These are phyloP conservation scores for Flaveria brownii DNA, from an alignment of 129 eudicot genomes.

Conservation along the genomic window DNA sequence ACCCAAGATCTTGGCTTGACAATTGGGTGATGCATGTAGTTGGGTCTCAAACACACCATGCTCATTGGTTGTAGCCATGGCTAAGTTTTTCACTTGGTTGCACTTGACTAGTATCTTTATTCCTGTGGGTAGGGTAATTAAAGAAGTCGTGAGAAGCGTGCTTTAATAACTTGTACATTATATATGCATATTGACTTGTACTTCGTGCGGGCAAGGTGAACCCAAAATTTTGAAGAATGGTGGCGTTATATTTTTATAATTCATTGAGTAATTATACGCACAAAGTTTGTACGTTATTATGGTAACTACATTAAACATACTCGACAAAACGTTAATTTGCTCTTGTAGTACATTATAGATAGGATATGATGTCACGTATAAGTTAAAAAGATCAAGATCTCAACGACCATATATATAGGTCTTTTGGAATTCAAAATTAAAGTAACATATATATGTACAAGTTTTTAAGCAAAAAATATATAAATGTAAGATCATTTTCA, in stretches of 20 bases:
- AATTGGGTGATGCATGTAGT: constrained; percentile 59
- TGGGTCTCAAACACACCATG: constrained; percentile 60
- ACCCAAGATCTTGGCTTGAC: constrained; percentile 72
- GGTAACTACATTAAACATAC: no score
- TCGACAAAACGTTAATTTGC: background rate
- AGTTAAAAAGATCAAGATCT: background rate
- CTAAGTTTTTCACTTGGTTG: constrained; percentile 57
- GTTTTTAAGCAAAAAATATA: background rate
- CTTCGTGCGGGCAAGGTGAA: background rate
- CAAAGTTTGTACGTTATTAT: no score
- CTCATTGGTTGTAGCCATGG: constrained; percentile 57
- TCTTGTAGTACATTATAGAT: no score
- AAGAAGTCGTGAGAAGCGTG: background rate
- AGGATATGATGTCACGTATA: no score
- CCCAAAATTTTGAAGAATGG: background rate
- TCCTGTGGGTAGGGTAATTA: constrained; percentile 34
- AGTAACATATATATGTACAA: background rate
- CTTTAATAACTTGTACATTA: background rate
- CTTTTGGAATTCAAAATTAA: background rate
- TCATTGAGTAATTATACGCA: no score
- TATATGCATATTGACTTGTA: background rate
- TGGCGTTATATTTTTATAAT: background rate
- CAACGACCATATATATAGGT: background rate
- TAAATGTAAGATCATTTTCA: background rate
- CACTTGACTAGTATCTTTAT: constrained; percentile 72